Evolutionary conservation across 192 early-diverging fungal species (phyloP).

Genomic region (Piromyces sp.): DNA sequence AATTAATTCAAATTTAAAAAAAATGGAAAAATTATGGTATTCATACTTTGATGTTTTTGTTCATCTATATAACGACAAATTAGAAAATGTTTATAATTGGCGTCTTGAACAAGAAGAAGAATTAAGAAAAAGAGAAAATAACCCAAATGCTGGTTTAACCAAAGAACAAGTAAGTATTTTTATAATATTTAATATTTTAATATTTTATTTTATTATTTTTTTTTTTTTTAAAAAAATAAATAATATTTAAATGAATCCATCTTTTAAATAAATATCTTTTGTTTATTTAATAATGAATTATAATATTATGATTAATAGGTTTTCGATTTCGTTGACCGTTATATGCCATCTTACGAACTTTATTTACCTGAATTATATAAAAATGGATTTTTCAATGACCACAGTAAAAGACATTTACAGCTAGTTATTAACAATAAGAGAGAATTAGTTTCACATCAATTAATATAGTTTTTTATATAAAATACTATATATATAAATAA

Average conservation of each 20-base stretch:
- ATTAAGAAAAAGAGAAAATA: constrained; percentile 15
- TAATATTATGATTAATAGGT: neutral
- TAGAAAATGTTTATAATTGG: constrained; percentile 64
- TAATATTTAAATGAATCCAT: no score
- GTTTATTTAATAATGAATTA: no score
- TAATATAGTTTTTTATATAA: neutral
- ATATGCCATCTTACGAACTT: constrained; percentile 69
- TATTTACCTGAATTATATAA: constrained; percentile 26
- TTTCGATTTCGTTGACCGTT: constrained; percentile 63
- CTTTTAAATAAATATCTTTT: no score
- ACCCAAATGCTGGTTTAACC: constrained; percentile 31
- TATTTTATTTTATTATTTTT: no score
- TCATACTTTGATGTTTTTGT: constrained; percentile 58
- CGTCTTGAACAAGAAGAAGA: constrained; percentile 68
- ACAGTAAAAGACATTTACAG: neutral
- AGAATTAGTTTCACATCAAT: neutral
- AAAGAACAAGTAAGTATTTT: constrained; percentile 42
- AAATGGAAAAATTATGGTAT: constrained; percentile 42
- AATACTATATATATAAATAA: no score
- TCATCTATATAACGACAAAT: constrained; percentile 38
- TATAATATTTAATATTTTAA: no score
- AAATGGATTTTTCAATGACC: constrained; percentile 22
- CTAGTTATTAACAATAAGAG: neutral
- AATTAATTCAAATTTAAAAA: constrained; percentile 25
- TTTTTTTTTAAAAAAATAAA: no score